Evolutionary conservation across 257 asterid genomes (phyloP), one percentile per base, ranked within the genome.

Genomic region (Pogostemon cablin): DNA sequence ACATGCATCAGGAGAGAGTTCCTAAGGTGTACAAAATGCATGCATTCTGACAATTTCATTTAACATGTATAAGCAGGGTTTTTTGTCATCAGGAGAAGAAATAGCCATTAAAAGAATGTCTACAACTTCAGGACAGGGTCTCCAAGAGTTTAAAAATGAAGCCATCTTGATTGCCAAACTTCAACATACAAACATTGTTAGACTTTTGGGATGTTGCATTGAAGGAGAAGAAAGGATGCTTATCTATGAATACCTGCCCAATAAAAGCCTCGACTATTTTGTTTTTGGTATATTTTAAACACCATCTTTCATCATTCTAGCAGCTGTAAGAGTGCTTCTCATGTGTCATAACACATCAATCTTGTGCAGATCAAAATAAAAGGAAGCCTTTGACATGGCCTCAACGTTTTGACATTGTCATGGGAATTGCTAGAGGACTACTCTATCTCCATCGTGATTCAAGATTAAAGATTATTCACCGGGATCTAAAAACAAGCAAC

Each of bases 401-500:
- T 3, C 75, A 50, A 40, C 82, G 84, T 0, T 78, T 69, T 4
- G 67, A 78, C 61, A 75, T 79, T 5, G 58, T 83, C 53, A 20
- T 60, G 77, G 88, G 86, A 37, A 83, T 83, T 42, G 75, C 86
- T 0, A 61, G 80, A 11, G 88, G 88, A 9, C 59, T 83, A 17
- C 75, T 83, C 1, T 83, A 83, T 68, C 86, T 83, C 60, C 88
- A 83, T 25, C 83, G 74, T 2, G 88, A 83, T 69, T 83, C 88
- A 10, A 78, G 86, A 71, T 50, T 84, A 68, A 81, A 78, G 69
- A 67, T 84, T 35, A 78, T 84, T 64, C 88, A 84, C 34, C 67
- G 88, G 6, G 88, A 84, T 77, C 82, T 84, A 43, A 84, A 84
- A 68, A 74, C 86, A 0, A 78, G 88, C 84, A 84, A 84, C 35